phyloP scores from a whole-genome alignment of 495 filamentous ascomycete genomes.

The Aspergillus coremiiformis region DNA sequence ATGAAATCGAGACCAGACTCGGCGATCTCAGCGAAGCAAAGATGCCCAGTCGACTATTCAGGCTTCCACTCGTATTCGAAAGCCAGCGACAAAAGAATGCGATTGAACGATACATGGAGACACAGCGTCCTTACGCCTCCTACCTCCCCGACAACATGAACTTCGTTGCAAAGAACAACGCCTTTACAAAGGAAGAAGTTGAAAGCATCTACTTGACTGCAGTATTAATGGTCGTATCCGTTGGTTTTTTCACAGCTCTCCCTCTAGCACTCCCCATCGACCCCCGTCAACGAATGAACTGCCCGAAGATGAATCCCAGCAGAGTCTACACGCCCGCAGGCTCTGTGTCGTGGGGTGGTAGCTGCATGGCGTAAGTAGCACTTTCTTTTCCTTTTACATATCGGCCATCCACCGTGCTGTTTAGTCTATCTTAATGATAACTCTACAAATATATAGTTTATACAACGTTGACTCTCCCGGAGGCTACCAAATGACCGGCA shows the following conservation, averaged over 20 bases:
- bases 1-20: conserved; percentile 21
- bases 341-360: conserved; percentile 47
- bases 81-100: conserved; percentile 42
- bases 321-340: conserved; percentile 51
- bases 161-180: conserved; percentile 53
- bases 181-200: conserved; percentile 39
- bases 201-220: conserved; percentile 41
- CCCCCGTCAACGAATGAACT: conserved; percentile 45
- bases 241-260: conserved; percentile 51
- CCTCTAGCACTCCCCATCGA: conserved; percentile 50
- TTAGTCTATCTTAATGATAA: background rate
- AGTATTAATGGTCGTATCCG: conserved; percentile 44
- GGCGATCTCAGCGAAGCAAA: conserved; percentile 36
- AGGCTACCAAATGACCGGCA: conserved; percentile 49
- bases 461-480: conserved; percentile 54
- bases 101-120: conserved; percentile 49
- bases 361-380: conserved; percentile 33
- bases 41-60: conserved; percentile 45
- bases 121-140: conserved; percentile 49
- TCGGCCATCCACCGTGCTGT: background rate
- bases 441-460: conserved; percentile 14
- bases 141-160: conserved; percentile 52
- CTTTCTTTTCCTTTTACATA: background rate
- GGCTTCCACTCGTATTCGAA: conserved; percentile 49
- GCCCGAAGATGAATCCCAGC: conserved; percentile 53